These are phyloP conservation scores for Sporobolus alterniflorus DNA, from an alignment of 202 grass and related monocot species.

Conservation along the genomic window DNA sequence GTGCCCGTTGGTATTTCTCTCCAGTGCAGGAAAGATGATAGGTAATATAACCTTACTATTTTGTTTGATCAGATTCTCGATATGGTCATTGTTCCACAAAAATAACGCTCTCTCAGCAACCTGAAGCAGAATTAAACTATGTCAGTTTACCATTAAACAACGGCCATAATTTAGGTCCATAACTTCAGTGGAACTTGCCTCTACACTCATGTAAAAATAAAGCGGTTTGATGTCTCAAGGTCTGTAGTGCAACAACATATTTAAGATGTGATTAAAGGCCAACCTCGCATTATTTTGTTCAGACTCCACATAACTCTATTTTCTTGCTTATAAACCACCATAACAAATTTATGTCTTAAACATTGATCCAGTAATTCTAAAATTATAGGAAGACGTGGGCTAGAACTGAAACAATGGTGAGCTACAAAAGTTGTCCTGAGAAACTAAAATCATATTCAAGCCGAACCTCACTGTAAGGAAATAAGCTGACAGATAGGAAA, in stretches of 20 bases:
- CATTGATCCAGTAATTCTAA: neutral
- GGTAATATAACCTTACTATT: slow-evolving; percentile 81
- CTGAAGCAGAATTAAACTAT: slow-evolving; percentile 43
- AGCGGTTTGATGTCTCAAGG: neutral
- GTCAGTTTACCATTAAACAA: slow-evolving; percentile 17
- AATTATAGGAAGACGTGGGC: neutral
- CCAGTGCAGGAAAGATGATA: slow-evolving; percentile 81
- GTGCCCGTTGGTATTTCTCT: slow-evolving; percentile 68
- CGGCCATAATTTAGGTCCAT: neutral
- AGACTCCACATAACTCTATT: neutral
- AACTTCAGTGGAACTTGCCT: slow-evolving; percentile 17
- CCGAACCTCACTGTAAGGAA: neutral
- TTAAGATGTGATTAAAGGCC: neutral
- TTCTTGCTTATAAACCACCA: neutral
- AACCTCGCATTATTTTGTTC: neutral
- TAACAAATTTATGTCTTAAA: neutral
- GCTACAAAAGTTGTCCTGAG: neutral
- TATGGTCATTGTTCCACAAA: slow-evolving; percentile 93
- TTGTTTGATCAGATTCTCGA: slow-evolving; percentile 73
- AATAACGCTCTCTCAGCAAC: slow-evolving; percentile 89
- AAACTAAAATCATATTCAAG: neutral
- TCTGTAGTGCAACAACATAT: slow-evolving; percentile 2
- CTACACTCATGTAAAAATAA: slow-evolving; percentile 24
- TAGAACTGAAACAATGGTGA: neutral
- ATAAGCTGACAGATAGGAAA: neutral